Evolutionary conservation across 306 rosid species (phyloP).

Genomic region (Macrotyloma uniflorum): DNA sequence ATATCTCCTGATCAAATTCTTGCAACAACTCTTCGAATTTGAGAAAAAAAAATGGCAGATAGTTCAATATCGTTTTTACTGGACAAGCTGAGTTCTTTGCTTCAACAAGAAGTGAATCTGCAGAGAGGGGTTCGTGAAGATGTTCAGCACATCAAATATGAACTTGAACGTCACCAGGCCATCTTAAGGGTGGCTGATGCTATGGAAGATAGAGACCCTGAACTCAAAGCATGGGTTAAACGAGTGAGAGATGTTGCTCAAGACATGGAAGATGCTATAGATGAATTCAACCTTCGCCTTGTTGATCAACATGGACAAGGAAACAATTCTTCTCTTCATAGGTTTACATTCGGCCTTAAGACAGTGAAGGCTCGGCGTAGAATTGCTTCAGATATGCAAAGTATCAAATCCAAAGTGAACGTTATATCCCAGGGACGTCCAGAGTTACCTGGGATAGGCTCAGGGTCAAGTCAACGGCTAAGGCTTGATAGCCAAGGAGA

Average conservation of each 20-base stretch:
- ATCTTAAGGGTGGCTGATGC: slow-evolving; percentile 48
- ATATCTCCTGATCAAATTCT: background rate
- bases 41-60: slow-evolving; percentile 54
- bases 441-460: slow-evolving; percentile 28
- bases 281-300: slow-evolving; percentile 45
- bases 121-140: slow-evolving; percentile 51
- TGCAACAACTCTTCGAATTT: background rate
- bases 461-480: slow-evolving; percentile 17
- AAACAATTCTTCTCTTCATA: background rate
- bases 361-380: slow-evolving; percentile 37
- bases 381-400: slow-evolving; percentile 42
- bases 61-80: slow-evolving; percentile 51
- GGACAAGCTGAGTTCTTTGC: slow-evolving; percentile 42
- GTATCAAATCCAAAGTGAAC: slow-evolving; percentile 43
- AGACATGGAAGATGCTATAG: slow-evolving; percentile 62
- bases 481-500: slow-evolving; percentile 53
- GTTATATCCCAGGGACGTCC: slow-evolving; percentile 36
- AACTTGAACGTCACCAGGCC: slow-evolving; percentile 46
- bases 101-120: slow-evolving; percentile 48
- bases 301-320: slow-evolving; percentile 27
- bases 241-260: slow-evolving; percentile 49
- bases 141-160: slow-evolving; percentile 47
- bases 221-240: slow-evolving; percentile 53
- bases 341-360: background rate
- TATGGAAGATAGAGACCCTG: slow-evolving; percentile 45